Percentiles rank a stretch among this genome's conserved stretches.
phyloP scores from a whole-genome alignment of 106 monocot genomes.

The Dendrobium chrysotoxum region DNA sequence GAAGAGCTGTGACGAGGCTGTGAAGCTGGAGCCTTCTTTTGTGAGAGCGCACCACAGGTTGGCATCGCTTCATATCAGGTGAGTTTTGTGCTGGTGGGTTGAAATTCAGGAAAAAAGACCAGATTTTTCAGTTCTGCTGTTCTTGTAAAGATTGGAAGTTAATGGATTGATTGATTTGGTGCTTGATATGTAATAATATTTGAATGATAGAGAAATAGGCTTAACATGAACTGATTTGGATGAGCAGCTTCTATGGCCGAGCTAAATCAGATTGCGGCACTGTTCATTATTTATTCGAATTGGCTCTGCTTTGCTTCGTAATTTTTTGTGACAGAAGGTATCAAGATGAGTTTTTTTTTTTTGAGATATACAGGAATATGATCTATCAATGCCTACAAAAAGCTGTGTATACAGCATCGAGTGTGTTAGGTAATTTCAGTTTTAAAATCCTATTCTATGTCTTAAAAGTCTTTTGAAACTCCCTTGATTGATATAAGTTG shows the following conservation, averaged over 20 bases:
- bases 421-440: too few relatives aligned
- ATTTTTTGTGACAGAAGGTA: too few relatives aligned
- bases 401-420: too few relatives aligned
- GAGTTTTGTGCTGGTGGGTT: not conserved
- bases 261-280: too few relatives aligned
- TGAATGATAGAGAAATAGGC: not conserved
- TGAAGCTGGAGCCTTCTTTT: slow-evolving; percentile 56
- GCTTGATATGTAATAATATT: not conserved
- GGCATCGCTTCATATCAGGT: slow-evolving; percentile 54
- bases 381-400: too few relatives aligned
- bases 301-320: too few relatives aligned
- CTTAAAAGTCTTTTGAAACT: not conserved
- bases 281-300: too few relatives aligned
- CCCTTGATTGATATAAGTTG: not conserved
- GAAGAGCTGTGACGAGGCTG: slow-evolving; percentile 61
- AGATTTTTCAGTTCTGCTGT: not conserved
- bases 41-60: slow-evolving; percentile 56
- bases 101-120: not conserved
- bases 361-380: too few relatives aligned
- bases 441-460: not conserved
- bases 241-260: not conserved
- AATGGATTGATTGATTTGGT: not conserved
- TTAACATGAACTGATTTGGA: not conserved
- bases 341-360: too few relatives aligned
- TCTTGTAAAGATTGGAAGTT: not conserved